Percentiles rank a stretch among this genome's conserved stretches.
Conservation (phyloP, 345 rosid genomes). For the Eucalyptus melliodora region DNA sequence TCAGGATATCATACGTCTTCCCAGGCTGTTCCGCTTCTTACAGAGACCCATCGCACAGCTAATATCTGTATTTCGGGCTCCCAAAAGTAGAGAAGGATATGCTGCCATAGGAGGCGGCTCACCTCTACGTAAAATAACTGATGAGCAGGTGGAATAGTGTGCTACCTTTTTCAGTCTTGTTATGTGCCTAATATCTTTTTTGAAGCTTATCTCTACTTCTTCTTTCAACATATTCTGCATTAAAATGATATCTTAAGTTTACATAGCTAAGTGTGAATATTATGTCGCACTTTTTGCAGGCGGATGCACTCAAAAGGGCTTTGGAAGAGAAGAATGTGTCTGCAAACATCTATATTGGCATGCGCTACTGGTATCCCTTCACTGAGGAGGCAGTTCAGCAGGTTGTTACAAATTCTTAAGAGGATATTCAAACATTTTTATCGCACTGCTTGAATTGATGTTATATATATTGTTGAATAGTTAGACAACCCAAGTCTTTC, state of each 20-base stretch:
- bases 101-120: slow-evolving; percentile 98
- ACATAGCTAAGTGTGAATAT: neutral
- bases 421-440: neutral
- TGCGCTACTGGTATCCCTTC: slow-evolving; percentile 92
- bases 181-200: neutral
- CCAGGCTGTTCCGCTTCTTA: slow-evolving; percentile 75
- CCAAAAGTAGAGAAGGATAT: slow-evolving; percentile 92
- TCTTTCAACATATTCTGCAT: neutral
- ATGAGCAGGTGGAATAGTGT: slow-evolving; percentile 46
- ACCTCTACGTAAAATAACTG: slow-evolving; percentile 75
- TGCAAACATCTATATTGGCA: slow-evolving; percentile 69
- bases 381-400: slow-evolving; percentile 87
- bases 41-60: slow-evolving; percentile 69
- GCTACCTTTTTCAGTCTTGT: neutral
- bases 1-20: slow-evolving; percentile 88
- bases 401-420: slow-evolving; percentile 12
- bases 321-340: slow-evolving; percentile 48
- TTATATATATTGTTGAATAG: neutral
- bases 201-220: neutral
- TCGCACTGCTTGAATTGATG: neutral
- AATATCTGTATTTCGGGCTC: slow-evolving; percentile 78
- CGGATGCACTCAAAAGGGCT: slow-evolving; percentile 53
- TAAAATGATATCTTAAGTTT: neutral
- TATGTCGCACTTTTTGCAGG: slow-evolving; percentile 22
- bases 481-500: neutral